phyloP scores from a whole-genome alignment of 306 rosid genomes.

The Parietaria judaica region DNA sequence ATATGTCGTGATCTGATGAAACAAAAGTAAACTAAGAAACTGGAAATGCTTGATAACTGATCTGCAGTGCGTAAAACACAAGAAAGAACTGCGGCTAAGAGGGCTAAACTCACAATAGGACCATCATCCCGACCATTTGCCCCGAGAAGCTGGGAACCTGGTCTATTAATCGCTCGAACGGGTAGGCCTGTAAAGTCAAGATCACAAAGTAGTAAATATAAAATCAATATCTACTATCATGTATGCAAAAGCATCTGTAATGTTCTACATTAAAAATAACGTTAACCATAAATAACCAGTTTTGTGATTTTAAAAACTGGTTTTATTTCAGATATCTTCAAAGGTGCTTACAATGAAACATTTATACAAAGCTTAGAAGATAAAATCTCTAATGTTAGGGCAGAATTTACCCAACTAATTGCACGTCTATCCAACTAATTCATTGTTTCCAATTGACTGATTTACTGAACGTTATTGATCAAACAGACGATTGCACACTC shows the following conservation, averaged over 20 bases:
- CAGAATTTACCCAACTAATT: too few species aligned
- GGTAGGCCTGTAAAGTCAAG: slow-evolving; percentile 44
- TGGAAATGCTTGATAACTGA: not conserved
- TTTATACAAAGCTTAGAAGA: too few species aligned
- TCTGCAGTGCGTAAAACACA: not conserved
- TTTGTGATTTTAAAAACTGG: too few species aligned
- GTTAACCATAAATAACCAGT: not conserved
- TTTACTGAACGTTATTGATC: not conserved
- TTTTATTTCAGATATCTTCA: too few species aligned
- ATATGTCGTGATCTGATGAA: slow-evolving; percentile 68
- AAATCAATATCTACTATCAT: not conserved
- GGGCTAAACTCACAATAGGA: slow-evolving; percentile 61
- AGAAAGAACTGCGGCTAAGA: not conserved
- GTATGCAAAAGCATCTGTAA: not conserved
- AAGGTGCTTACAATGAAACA: too few species aligned
- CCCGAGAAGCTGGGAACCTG: slow-evolving; percentile 90
- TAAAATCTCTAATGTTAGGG: too few species aligned
- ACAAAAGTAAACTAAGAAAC: slow-evolving; percentile 19
- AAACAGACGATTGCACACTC: not conserved
- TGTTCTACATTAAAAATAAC: not conserved
- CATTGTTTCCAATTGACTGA: too few species aligned
- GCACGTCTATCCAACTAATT: too few species aligned
- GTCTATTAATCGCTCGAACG: slow-evolving; percentile 88
- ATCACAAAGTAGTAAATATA: not conserved
- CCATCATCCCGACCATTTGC: slow-evolving; percentile 99